Evolutionary conservation across 768 basidiomycete genomes (phyloP).

Genomic region (Nevesoporus exiguus): DNA sequence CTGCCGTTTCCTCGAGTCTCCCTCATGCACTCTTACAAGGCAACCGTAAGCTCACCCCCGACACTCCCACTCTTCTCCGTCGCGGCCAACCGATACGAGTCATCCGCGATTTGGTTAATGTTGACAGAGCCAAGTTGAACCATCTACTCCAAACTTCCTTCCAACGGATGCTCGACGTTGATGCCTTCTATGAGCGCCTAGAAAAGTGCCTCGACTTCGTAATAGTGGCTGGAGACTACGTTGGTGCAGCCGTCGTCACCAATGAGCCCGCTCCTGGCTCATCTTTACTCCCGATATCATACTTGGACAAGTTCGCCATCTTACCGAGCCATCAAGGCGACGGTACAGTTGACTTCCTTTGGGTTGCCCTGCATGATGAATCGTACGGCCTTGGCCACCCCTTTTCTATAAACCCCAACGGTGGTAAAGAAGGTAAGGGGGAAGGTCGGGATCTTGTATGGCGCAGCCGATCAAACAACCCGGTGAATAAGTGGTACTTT

Average conservation of each 20-base stretch:
- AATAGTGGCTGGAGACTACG: conserved; percentile 93
- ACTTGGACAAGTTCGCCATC: conserved; percentile 98
- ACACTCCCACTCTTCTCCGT: conserved; percentile 91
- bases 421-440: conserved; percentile 86
- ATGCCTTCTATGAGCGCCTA: conserved; percentile 77
- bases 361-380: conserved; percentile 98
- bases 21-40: conserved; percentile 91
- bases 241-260: conserved; percentile 92
- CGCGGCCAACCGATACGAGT: conserved; percentile 87
- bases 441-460: conserved; percentile 94
- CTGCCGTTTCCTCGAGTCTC: conserved; percentile 90
- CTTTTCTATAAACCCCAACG: conserved; percentile 92
- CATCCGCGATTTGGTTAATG: conserved; percentile 59
- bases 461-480: conserved; percentile 90
- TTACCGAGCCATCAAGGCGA: conserved; percentile 94
- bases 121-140: conserved; percentile 75
- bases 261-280: conserved; percentile 42
- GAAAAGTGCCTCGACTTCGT: conserved; percentile 81
- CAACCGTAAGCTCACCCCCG: conserved; percentile 77
- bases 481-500: conserved; percentile 99
- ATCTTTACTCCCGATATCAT: conserved; percentile 57
- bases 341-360: conserved; percentile 98
- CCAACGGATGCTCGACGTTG: conserved; percentile 62
- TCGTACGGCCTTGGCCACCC: conserved; percentile 94
- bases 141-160: conserved; percentile 88